phyloP scores from a whole-genome alignment of 495 filamentous ascomycete genomes.

The Penicillium steckii region DNA sequence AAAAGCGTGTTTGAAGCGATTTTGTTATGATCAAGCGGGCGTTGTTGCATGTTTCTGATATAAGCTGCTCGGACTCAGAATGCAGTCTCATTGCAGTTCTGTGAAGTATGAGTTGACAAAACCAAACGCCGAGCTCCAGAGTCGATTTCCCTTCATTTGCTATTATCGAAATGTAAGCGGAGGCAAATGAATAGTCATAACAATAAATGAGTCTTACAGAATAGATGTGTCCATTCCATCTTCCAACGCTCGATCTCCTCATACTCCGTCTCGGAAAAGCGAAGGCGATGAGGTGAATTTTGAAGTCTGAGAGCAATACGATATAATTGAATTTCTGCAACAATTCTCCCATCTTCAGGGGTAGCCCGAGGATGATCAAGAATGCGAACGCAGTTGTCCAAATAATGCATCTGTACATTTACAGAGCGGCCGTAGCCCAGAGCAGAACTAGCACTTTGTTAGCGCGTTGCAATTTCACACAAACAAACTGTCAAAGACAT shows the following conservation, averaged over 20 bases:
- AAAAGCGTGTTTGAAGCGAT: constrained; percentile 35
- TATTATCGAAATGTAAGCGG: constrained; percentile 5
- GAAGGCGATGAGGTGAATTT: constrained; percentile 29
- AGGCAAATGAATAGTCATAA: background rate
- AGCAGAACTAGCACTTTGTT: constrained; percentile 24
- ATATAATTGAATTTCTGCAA: constrained; percentile 41
- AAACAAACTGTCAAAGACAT: constrained; percentile 12
- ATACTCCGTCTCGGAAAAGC: constrained; percentile 30
- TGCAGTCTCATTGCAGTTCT: constrained; percentile 31
- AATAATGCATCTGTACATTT: constrained; percentile 33
- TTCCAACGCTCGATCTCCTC: constrained; percentile 43
- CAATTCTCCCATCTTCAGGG: constrained; percentile 34
- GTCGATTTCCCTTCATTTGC: constrained; percentile 33
- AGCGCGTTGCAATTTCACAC: background rate
- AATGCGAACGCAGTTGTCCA: constrained; percentile 37
- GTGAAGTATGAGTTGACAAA: constrained; percentile 40
- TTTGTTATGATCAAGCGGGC: constrained; percentile 36
- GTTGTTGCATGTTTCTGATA: constrained; percentile 31
- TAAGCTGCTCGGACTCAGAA: constrained; percentile 28
- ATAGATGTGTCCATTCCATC: constrained; percentile 39
- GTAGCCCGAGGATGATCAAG: constrained; percentile 35
- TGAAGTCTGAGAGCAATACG: constrained; percentile 31
- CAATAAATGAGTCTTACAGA: constrained; percentile 20
- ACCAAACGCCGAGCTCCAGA: constrained; percentile 38
- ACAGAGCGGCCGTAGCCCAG: constrained; percentile 38